phyloP scores from a whole-genome alignment of 257 asterid genomes.

The Coffea eugenioides region DNA sequence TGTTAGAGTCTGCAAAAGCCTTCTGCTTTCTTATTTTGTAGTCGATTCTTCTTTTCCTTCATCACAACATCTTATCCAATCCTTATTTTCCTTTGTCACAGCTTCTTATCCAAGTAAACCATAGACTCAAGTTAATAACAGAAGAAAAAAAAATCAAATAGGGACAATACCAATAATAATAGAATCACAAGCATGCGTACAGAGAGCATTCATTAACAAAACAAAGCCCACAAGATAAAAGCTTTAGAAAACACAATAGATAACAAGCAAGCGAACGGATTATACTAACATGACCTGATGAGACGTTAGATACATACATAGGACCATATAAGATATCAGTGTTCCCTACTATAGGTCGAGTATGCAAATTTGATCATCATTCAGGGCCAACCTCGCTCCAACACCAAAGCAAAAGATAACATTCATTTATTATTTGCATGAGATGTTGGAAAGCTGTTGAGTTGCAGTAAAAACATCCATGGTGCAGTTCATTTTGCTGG shows the following conservation, averaged over 20 bases:
- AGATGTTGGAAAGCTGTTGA: not conserved
- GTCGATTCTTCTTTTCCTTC: too few species aligned
- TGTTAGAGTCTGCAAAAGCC: too few species aligned
- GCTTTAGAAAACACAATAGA: too few species aligned
- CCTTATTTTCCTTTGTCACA: not conserved
- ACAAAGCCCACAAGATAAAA: too few species aligned
- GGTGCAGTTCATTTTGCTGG: slow-evolving; percentile 33
- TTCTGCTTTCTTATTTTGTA: too few species aligned
- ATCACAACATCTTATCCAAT: too few species aligned
- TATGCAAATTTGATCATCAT: not conserved
- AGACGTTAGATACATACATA: too few species aligned
- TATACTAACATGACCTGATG: too few species aligned
- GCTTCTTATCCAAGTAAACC: not conserved
- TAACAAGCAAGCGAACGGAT: not conserved
- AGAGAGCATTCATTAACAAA: too few species aligned
- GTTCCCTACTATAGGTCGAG: not conserved
- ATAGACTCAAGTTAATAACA: not conserved
- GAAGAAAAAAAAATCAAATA: too few species aligned
- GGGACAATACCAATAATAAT: too few species aligned
- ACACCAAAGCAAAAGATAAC: not conserved
- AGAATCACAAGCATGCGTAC: too few species aligned
- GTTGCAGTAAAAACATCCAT: slow-evolving; percentile 3
- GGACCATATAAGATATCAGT: not conserved
- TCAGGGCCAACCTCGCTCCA: not conserved
- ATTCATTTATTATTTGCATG: not conserved